A percentile compares a stretch with the other conserved stretches of the same genome.
Evolutionary conservation across 2,329 filamentous ascomycete species (phyloP).

Genomic region (Pestalotiopsis sp.): DNA sequence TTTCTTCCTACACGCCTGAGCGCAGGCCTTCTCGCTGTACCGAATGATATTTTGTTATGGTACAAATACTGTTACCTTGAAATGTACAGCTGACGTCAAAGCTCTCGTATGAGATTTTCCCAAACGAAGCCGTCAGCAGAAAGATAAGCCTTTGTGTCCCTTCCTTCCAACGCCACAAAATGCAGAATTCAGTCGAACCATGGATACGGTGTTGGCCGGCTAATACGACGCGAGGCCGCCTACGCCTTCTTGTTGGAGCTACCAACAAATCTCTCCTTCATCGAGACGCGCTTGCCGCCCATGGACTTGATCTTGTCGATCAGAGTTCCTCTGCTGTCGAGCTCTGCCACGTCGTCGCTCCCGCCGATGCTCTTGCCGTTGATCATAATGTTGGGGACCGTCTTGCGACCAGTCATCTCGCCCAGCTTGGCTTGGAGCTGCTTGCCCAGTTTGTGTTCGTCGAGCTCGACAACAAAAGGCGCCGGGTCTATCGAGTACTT

Average conservation of each 20-base stretch:
- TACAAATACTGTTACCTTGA: neutral
- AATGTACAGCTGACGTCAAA: neutral
- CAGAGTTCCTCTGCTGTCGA: conserved; percentile 70
- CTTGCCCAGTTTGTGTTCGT: conserved; percentile 75
- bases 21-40: neutral
- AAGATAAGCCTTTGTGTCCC: neutral
- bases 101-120: neutral
- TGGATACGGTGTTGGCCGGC: neutral
- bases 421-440: conserved; percentile 72
- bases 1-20: neutral
- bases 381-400: conserved; percentile 90
- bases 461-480: conserved; percentile 89
- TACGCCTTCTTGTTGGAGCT: conserved; percentile 11
- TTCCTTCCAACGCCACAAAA: conserved; percentile 3
- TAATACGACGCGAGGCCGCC: neutral
- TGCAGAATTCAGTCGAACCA: conserved; percentile 1
- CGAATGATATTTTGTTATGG: neutral
- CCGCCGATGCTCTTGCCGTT: conserved; percentile 89
- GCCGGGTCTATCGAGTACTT: conserved; percentile 81
- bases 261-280: conserved; percentile 47
- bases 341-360: conserved; percentile 77
- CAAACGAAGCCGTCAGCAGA: neutral
- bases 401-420: conserved; percentile 76
- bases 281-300: conserved; percentile 66
- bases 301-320: conserved; percentile 72